These are phyloP conservation scores for Colletotrichum theobromicola DNA, from an alignment of 2,329 filamentous ascomycete genomes.

Conservation along the genomic window DNA sequence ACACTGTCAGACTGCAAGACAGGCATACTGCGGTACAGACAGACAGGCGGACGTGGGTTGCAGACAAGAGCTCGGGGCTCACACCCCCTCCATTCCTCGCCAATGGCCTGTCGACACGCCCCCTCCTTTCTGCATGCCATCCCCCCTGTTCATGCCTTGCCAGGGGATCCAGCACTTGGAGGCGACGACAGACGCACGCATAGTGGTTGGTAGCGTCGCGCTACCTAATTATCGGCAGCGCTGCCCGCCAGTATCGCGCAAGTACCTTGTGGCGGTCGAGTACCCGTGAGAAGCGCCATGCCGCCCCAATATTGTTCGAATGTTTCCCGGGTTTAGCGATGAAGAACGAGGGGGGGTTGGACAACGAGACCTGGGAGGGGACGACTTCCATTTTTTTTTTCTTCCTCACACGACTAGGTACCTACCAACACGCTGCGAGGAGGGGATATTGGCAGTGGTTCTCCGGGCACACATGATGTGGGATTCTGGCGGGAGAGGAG, in stretches of 20 bases:
- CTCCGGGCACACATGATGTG: not conserved
- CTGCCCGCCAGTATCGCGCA: constrained; percentile 9
- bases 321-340: constrained; percentile 30
- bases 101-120: constrained; percentile 10
- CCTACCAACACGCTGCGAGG: not conserved
- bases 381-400: not conserved
- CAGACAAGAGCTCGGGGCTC: not conserved
- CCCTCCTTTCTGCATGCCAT: constrained; percentile 19
- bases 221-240: constrained; percentile 1
- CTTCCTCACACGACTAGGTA: not conserved
- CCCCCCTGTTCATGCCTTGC: constrained; percentile 8
- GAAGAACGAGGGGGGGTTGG: not conserved
- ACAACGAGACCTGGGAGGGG: not conserved
- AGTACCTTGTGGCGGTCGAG: constrained; percentile 13
- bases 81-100: constrained; percentile 10
- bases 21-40: not conserved
- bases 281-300: constrained; percentile 31
- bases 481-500: not conserved
- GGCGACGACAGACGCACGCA: constrained; percentile 12
- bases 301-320: constrained; percentile 27
- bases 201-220: not conserved
- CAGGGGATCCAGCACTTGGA: constrained; percentile 6
- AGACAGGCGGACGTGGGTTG: not conserved
- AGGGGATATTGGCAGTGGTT: not conserved
- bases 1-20: not conserved